Conservation (phyloP, 441 rosid genomes). For the Gossypium schwendimanii region DNA sequence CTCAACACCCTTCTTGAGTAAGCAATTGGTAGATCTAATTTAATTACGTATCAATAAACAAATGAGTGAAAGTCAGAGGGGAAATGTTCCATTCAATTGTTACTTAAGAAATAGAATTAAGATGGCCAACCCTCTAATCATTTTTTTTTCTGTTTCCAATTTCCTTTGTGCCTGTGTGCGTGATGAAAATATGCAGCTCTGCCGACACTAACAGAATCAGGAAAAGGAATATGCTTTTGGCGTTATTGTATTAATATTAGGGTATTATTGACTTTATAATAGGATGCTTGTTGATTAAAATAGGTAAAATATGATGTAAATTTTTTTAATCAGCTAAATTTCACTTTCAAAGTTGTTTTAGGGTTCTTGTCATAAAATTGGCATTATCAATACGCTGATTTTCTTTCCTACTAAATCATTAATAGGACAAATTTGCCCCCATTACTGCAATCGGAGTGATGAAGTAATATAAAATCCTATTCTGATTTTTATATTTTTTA, state of each 20-base stretch:
- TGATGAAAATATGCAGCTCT: slow-evolving; percentile 2
- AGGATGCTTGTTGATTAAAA: neutral
- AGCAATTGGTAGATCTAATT: neutral
- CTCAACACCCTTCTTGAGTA: neutral
- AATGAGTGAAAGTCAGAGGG: neutral
- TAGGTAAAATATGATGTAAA: neutral
- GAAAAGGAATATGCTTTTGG: slow-evolving; percentile 3
- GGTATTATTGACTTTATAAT: neutral
- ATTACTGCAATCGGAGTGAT: no score
- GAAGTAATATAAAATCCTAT: no score
- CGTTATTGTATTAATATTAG: neutral
- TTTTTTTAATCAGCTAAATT: neutral
- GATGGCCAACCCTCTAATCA: neutral
- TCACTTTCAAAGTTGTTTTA: no score
- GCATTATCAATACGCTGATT: no score
- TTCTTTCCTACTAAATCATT: no score
- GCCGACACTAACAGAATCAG: slow-evolving; percentile 17
- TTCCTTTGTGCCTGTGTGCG: no score
- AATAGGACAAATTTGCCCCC: no score
- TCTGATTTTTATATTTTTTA: no score
- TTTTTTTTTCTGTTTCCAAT: neutral
- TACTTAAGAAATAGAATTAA: neutral
- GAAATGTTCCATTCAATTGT: neutral
- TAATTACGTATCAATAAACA: neutral
- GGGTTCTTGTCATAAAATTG: neutral